phyloP scores from a whole-genome alignment of 2,329 filamentous ascomycete species.

The Penicillium palitans region DNA sequence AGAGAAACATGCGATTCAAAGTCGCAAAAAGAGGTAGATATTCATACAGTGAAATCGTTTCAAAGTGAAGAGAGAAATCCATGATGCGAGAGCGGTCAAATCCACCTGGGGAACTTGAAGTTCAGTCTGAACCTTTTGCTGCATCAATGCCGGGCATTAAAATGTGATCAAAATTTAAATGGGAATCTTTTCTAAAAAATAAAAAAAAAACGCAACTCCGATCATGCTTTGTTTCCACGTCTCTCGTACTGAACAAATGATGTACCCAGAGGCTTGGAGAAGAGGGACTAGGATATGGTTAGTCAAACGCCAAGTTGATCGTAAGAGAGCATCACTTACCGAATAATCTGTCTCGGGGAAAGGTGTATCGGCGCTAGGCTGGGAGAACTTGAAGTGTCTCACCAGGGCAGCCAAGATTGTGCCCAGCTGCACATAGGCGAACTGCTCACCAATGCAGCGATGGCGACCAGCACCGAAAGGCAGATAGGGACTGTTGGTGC shows the following conservation, averaged over 20 bases:
- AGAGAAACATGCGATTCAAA: not conserved
- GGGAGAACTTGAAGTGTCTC: constrained; percentile 76
- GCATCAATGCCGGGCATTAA: constrained; percentile 9
- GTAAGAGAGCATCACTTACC: constrained; percentile 32
- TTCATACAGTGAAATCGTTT: constrained; percentile 22
- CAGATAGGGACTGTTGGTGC: constrained; percentile 83
- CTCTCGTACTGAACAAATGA: constrained; percentile 73
- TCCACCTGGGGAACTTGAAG: not conserved
- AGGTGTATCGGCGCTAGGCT: constrained; percentile 38
- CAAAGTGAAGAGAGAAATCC: constrained; percentile 2
- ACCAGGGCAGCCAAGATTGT: constrained; percentile 79
- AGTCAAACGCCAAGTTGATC: constrained; percentile 1
- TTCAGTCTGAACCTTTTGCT: not conserved
- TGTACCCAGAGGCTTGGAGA: constrained; percentile 70
- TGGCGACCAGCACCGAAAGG: constrained; percentile 93
- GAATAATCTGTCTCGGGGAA: constrained; percentile 58
- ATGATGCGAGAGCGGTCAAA: not conserved
- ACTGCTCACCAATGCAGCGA: constrained; percentile 94
- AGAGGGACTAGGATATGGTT: constrained; percentile 53
- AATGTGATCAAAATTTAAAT: constrained; percentile 1
- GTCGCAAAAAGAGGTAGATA: constrained; percentile 8
- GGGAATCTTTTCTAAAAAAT: constrained; percentile 1
- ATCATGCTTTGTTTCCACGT: constrained; percentile 35
- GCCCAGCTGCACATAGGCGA: constrained; percentile 88
- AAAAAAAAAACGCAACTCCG: not conserved